Evolutionary conservation across 768 basidiomycete species (phyloP).

Genomic region (Pulveroboletus frians): DNA sequence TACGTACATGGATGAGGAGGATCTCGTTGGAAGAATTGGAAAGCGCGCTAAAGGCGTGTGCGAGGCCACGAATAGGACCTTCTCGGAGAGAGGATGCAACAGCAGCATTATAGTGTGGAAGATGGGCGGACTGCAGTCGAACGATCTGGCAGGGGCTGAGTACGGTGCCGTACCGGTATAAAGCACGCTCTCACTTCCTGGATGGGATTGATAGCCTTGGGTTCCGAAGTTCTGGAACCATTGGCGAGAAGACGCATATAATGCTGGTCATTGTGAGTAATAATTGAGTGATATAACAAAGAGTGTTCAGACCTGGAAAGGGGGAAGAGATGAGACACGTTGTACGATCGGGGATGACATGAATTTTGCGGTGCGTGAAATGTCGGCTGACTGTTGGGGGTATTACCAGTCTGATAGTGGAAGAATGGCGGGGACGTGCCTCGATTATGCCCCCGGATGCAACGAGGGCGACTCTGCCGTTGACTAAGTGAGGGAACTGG

Average conservation of each 20-base stretch:
- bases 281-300: not conserved
- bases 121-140: conserved; percentile 71
- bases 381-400: conserved; percentile 47
- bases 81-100: conserved; percentile 72
- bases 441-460: conserved; percentile 68
- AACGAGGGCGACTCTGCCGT: conserved; percentile 59
- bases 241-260: conserved; percentile 51
- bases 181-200: conserved; percentile 36
- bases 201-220: conserved; percentile 31
- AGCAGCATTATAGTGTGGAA: conserved; percentile 69
- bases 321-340: conserved; percentile 53
- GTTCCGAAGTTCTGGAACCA: conserved; percentile 19
- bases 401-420: not conserved
- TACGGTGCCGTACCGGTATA: not conserved
- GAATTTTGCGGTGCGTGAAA: conserved; percentile 70
- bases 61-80: conserved; percentile 64
- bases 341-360: conserved; percentile 77
- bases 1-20: conserved; percentile 59
- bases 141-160: conserved; percentile 45
- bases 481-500: conserved; percentile 67
- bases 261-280: conserved; percentile 29
- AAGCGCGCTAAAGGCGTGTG: conserved; percentile 46
- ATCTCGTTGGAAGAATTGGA: conserved; percentile 46
- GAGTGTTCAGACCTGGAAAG: conserved; percentile 47
- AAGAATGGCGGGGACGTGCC: conserved; percentile 30